Conservation (phyloP, 2,329 filamentous ascomycete genomes). For the Cryphonectria parasitica region DNA sequence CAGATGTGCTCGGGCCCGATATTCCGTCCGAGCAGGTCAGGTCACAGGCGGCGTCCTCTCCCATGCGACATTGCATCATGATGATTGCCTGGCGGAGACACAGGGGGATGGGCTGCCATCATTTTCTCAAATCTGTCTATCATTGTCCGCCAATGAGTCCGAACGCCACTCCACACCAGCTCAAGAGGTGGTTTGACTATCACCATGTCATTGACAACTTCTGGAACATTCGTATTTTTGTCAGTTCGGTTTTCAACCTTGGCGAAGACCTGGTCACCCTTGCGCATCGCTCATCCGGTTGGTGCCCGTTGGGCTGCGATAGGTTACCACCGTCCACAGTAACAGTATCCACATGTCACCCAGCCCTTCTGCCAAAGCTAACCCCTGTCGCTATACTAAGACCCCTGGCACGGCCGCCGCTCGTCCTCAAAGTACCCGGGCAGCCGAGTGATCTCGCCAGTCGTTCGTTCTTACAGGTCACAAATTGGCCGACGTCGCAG, state of each 20-base stretch:
- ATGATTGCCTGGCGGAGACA: not conserved
- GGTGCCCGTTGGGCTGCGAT: not conserved
- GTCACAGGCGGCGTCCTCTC: not conserved
- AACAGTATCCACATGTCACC: slow-evolving; percentile 12
- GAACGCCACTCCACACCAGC: not conserved
- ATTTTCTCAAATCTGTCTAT: not conserved
- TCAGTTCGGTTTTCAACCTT: not conserved
- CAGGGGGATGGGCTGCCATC: not conserved
- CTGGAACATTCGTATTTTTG: not conserved
- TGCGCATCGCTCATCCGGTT: not conserved
- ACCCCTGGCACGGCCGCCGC: slow-evolving; percentile 10
- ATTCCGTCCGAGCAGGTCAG: slow-evolving; percentile 11
- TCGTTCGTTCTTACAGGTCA: not conserved
- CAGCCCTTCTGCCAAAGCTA: slow-evolving; percentile 1
- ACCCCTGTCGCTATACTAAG: slow-evolving; percentile 12
- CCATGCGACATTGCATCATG: slow-evolving; percentile 21
- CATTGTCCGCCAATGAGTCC: not conserved
- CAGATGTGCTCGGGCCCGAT: slow-evolving; percentile 17
- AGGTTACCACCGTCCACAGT: not conserved
- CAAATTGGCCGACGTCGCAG: not conserved
- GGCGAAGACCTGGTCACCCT: not conserved
- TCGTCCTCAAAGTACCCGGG: not conserved
- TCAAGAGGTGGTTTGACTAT: not conserved
- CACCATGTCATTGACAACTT: not conserved
- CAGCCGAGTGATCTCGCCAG: too few species aligned